Percentiles rank a stretch among this genome's conserved stretches.
These are phyloP conservation scores for Crithidia thermophila DNA, from an alignment of 208 protist genomes.

Conservation along the genomic window DNA sequence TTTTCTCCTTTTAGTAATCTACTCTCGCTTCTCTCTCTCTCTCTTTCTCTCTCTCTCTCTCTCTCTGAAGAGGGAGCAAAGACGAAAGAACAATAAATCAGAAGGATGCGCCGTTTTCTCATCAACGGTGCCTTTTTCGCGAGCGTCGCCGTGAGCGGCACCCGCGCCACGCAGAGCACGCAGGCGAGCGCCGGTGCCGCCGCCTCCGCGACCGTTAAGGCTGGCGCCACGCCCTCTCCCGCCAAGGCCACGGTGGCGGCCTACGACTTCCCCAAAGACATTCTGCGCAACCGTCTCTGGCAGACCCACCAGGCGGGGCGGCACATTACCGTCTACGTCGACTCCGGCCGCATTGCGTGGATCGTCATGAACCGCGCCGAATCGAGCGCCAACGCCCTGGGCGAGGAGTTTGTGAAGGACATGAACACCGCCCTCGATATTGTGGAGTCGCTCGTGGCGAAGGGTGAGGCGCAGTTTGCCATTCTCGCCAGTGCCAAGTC, in stretches of 20 bases:
- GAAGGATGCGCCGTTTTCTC: constrained; percentile 51
- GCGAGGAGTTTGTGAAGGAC: constrained; percentile 59
- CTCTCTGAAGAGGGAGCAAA: constrained; percentile 12
- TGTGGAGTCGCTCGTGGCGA: constrained; percentile 64
- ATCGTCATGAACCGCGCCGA: constrained; percentile 84
- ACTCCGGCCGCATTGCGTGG: constrained; percentile 74
- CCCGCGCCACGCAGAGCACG: constrained; percentile 4
- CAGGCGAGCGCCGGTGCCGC: not conserved
- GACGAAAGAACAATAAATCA: constrained; percentile 8
- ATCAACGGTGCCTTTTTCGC: constrained; percentile 13
- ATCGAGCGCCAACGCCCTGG: constrained; percentile 77
- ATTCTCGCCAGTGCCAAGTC: constrained; percentile 79
- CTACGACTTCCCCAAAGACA: constrained; percentile 53
- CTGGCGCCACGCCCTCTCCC: not conserved
- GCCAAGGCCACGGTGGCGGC: constrained; percentile 28
- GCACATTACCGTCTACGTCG: constrained; percentile 77
- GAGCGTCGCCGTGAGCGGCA: constrained; percentile 8
- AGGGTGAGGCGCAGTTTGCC: constrained; percentile 55
- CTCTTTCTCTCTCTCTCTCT: constrained; percentile 20
- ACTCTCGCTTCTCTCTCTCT: not conserved
- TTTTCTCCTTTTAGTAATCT: not conserved
- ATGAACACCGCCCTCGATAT: constrained; percentile 60
- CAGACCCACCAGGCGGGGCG: constrained; percentile 52
- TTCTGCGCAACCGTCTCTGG: constrained; percentile 55
- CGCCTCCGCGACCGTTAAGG: not conserved